Percentiles rank a stretch among this genome's conserved stretches.
Conservation (phyloP, 2,329 filamentous ascomycete species). For the Alternaria postmessia region DNA sequence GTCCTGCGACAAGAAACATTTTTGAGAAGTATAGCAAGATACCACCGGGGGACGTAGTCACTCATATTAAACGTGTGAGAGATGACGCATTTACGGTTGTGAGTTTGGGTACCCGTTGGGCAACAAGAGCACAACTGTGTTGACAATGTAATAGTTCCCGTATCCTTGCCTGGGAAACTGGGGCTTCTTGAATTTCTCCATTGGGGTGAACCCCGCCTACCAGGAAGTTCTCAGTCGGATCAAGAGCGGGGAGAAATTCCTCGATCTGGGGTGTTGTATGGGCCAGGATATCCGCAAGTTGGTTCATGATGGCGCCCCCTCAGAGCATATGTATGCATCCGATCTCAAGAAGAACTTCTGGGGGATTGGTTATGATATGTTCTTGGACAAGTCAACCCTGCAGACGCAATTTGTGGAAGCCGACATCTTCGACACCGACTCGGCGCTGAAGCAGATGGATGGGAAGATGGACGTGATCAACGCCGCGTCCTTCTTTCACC, state of each 20-base stretch:
- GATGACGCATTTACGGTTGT: constrained; percentile 45
- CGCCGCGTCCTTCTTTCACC: constrained; percentile 55
- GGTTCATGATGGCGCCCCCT: constrained; percentile 53
- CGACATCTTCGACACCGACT: constrained; percentile 53
- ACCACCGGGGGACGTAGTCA: constrained; percentile 43
- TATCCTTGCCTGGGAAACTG: constrained; percentile 51
- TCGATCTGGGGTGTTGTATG: constrained; percentile 57
- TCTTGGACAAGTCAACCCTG: constrained; percentile 51
- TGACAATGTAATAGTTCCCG: constrained; percentile 32
- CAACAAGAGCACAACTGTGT: not conserved
- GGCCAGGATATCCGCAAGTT: constrained; percentile 58
- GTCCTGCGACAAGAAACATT: constrained; percentile 41
- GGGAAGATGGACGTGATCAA: constrained; percentile 54
- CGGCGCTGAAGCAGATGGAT: constrained; percentile 45
- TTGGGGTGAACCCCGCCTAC: constrained; percentile 38
- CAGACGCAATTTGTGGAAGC: constrained; percentile 62
- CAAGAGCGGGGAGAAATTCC: constrained; percentile 45
- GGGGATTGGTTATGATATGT: constrained; percentile 60
- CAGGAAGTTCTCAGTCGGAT: constrained; percentile 45
- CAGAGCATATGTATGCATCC: constrained; percentile 51
- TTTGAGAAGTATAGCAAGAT: constrained; percentile 53
- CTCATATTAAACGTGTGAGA: constrained; percentile 48
- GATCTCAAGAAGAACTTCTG: constrained; percentile 58
- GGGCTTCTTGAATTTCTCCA: constrained; percentile 47
- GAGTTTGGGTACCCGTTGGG: constrained; percentile 5